These are phyloP conservation scores for Biscutella laevigata DNA, from an alignment of 441 rosid genomes.

Conservation along the genomic window DNA sequence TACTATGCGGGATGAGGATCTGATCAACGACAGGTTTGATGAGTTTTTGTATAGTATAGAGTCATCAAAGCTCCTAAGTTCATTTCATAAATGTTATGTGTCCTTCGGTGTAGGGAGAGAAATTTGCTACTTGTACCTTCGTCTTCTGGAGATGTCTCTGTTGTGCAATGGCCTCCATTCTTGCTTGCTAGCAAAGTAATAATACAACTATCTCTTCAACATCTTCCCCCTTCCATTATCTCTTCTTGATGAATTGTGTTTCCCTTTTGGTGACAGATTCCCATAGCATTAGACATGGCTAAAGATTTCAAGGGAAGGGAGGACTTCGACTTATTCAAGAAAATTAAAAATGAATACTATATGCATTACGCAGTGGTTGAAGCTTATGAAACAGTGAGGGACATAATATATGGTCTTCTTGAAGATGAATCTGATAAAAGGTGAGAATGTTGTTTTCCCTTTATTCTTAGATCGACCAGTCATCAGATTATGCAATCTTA, in stretches of 20 bases:
- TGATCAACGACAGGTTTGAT: slow-evolving; percentile 92
- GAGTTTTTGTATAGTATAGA: slow-evolving; percentile 22
- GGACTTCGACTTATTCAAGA: slow-evolving; percentile 70
- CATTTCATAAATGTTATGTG: slow-evolving; percentile 30
- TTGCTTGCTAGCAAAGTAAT: slow-evolving; percentile 98
- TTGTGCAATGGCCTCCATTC: slow-evolving; percentile 99
- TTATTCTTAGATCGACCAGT: neutral
- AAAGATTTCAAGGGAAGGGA: slow-evolving; percentile 70
- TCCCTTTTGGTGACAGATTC: slow-evolving; percentile 51
- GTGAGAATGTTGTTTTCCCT: slow-evolving; percentile 33
- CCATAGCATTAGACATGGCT: slow-evolving; percentile 97
- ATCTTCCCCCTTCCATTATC: slow-evolving; percentile 7
- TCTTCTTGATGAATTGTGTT: slow-evolving; percentile 25
- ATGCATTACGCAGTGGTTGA: slow-evolving; percentile 97
- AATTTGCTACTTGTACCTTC: slow-evolving; percentile 94
- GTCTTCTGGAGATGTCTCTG: slow-evolving; percentile 74
- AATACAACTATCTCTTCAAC: too few species aligned
- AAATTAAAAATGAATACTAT: slow-evolving; percentile 67
- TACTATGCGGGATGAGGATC: slow-evolving; percentile 97
- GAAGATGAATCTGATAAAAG: slow-evolving; percentile 55
- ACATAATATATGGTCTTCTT: slow-evolving; percentile 55
- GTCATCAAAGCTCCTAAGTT: neutral
- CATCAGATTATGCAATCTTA: slow-evolving; percentile 10
- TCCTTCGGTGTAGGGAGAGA: slow-evolving; percentile 67
- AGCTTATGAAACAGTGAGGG: slow-evolving; percentile 68